These are phyloP conservation scores for Chlorella vulgaris DNA, from an alignment of 139 green algal species.

Conservation along the genomic window DNA sequence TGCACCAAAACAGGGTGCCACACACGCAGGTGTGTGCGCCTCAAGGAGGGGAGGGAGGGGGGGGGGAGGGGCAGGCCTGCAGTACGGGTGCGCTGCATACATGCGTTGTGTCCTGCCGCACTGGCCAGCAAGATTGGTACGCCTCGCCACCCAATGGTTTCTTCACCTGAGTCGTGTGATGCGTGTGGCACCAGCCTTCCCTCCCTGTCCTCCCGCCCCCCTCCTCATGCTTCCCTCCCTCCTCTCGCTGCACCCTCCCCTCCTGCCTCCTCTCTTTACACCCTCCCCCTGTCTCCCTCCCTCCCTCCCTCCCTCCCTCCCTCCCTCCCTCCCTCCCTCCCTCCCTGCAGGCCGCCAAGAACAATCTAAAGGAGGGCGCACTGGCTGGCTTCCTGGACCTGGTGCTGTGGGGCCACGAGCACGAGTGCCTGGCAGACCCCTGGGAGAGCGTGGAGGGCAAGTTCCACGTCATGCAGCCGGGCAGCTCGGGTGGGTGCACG, in stretches of 20 bases:
- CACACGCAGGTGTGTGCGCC: constrained; percentile 43
- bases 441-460: constrained; percentile 51
- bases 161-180: too few species aligned
- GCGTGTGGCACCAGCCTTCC: too few species aligned
- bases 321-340: neutral
- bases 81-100: too few species aligned
- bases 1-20: constrained; percentile 95
- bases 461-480: constrained; percentile 86
- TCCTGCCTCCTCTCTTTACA: neutral
- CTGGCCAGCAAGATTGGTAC: too few species aligned
- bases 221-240: too few species aligned
- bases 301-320: neutral
- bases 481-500: constrained; percentile 50
- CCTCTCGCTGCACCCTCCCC: too few species aligned
- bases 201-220: too few species aligned
- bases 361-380: constrained; percentile 79
- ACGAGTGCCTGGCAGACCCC: constrained; percentile 89
- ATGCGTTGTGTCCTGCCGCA: too few species aligned
- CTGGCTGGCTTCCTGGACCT: constrained; percentile 93
- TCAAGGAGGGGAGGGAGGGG: neutral
- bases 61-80: neutral
- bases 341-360: constrained; percentile 66
- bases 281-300: neutral
- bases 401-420: constrained; percentile 98
- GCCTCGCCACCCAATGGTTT: too few species aligned